Base-by-base conservation (phyloP, 2,329 filamentous ascomycete genomes). In the Trichoderma sp. region DNA sequence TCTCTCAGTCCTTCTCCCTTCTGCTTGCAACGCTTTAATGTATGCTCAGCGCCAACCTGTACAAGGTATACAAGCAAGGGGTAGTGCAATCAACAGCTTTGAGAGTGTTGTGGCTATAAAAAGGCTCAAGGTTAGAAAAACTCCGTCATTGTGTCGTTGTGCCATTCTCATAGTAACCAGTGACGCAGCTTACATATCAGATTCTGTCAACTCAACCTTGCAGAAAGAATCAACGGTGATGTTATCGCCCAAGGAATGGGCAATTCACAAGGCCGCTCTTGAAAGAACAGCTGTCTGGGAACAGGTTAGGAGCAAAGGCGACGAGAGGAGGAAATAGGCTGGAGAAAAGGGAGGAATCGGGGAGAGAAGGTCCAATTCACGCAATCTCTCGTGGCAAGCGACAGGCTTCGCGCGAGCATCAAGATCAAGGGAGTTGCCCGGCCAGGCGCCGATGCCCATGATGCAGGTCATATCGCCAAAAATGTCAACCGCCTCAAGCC, bases 401-500 rank as follows among this genome's bases (percentile, higher is more conserved):
- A 67, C 19, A 60, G 56, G 34, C 50, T 37, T 45, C 37, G 15
- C 27, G n/a, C n/a, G 50, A 15, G 19, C 35, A 37, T 59, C 64
- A 64, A n/a, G n/a, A n/a, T n/a, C n/a, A n/a, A n/a, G 59, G 59
- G 58, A 68, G 53, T 64, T 39, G 54, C 48, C 64, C 19, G 35
- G 56, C 34, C 25, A 39, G n/a, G 29, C 45, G 54, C 34, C n/a
- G 54, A 50, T 67, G 54, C 56, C 37, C 48, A 63, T 48, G 56
- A 53, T 61, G 54, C 54, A 52, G 42, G 64, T 65, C 63, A 65
- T 65, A 34, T 67, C 64, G 64, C 64, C 64, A 67, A 67, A 67
- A 66, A 57, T 52, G 2, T 35, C 42, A 19, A 45, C 32, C n/a
- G 27, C 34, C 8, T 48, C 48, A 2, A 7, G 4, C 9, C 35